Conservation (phyloP, 768 basidiomycete species). For the Leccinum subtestaceum region DNA sequence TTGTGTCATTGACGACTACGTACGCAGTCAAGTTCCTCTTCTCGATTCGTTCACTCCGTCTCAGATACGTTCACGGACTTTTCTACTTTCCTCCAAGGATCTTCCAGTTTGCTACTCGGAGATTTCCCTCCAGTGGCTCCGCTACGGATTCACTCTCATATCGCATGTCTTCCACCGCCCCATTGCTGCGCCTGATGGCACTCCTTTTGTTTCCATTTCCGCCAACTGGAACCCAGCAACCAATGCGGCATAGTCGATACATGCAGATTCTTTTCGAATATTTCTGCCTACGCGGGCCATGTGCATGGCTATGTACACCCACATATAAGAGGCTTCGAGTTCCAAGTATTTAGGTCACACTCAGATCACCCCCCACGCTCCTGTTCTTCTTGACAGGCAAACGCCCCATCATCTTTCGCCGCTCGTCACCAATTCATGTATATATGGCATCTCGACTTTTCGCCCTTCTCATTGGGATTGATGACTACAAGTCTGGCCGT, state of each 20-base stretch:
- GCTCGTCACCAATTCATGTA: constrained; percentile 9
- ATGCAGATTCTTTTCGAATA: not conserved
- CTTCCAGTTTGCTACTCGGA: not conserved
- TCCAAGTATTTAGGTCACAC: not conserved
- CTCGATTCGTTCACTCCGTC: not conserved
- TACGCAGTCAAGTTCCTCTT: constrained; percentile 2
- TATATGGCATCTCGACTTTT: constrained; percentile 51
- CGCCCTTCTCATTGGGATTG: constrained; percentile 66
- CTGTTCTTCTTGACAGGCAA: constrained; percentile 11
- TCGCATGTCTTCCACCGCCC: not conserved
- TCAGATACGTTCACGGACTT: constrained; percentile 1
- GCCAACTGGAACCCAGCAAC: constrained; percentile 6
- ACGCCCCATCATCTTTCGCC: constrained; percentile 1
- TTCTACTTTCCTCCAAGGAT: not conserved
- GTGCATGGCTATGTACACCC: constrained; percentile 8
- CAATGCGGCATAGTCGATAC: constrained; percentile 5
- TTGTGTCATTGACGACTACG: constrained; percentile 4
- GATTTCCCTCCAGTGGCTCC: not conserved
- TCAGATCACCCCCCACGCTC: constrained; percentile 10
- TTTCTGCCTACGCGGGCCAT: not conserved
- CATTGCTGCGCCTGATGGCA: not conserved
- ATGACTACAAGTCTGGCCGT: constrained; percentile 60
- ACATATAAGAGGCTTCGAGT: constrained; percentile 16
- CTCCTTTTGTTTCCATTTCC: constrained; percentile 16
- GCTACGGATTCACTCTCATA: not conserved